Base-by-base conservation (phyloP, 1,284 basidiomycete genomes). In the Cryptococcus sp. region DNA sequence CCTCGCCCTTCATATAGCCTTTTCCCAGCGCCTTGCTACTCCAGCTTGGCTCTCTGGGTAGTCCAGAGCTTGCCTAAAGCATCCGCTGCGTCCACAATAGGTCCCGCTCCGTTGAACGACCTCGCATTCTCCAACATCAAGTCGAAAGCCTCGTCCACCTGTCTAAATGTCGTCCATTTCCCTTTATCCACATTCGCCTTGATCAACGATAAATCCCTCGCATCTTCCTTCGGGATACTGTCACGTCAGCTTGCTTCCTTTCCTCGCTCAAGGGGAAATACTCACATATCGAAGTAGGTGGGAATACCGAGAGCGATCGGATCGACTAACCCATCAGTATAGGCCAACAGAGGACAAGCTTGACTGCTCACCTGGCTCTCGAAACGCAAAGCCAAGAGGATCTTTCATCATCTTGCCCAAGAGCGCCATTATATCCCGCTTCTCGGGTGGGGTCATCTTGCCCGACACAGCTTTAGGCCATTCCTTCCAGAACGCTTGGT, bases 191-290 rank as follows among this genome's bases (percentile, higher is more conserved):
- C 76, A 65, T 88, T 92, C 55, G 78, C 75, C 56, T 84, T 82
- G 66, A 98, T 94, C 34, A 86, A 82, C 47, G 78, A 76, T 47
- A 98, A 75, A 73, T 97, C 94, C 33, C 94, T 82, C 2, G 91
- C 89, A 57, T 94, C 84, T 60, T 88, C 68, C 23, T 32, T 56
- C 26, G 63, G 66, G 45, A 68, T 72, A 34, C 59, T 69, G 45
- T 2, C 7, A 14, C 28, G 18, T 53, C 35, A 53, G 54, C 35
- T n/a, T n/a, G n/a, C n/a, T n/a, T n/a, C n/a, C n/a, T n/a, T 7
- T 38, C 6, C 19, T 10, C 16, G 23, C n/a, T 16, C 36, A 65
- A 88, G 85, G 31, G 52, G 56, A n/a, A 40, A 31, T 7, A 59
- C 65, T 54, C 34, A 71, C 67, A 71, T 63, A 6, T 68, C 61